Conservation (phyloP, 2,329 filamentous ascomycete genomes). For the Ceratocystis huliohia region DNA sequence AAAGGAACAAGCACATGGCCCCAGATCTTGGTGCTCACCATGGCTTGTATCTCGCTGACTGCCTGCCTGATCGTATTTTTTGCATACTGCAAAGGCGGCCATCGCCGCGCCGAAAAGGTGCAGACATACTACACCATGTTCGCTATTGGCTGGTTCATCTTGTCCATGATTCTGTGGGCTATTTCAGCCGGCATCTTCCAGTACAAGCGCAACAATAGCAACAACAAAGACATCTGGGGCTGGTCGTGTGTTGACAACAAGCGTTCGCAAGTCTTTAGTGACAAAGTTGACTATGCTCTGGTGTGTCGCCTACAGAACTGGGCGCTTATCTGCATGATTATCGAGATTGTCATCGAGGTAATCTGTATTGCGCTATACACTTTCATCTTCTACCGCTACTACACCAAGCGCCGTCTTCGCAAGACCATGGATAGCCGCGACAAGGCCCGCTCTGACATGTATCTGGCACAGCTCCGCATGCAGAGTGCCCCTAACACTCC, state of each 20-base stretch:
- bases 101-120: slow-evolving; percentile 79
- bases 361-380: slow-evolving; percentile 88
- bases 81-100: slow-evolving; percentile 79
- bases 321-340: slow-evolving; percentile 91
- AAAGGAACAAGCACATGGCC: slow-evolving; percentile 71
- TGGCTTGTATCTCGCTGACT: slow-evolving; percentile 67
- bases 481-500: slow-evolving; percentile 94
- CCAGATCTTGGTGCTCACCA: slow-evolving; percentile 67
- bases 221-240: slow-evolving; percentile 88
- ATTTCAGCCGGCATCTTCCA: slow-evolving; percentile 76
- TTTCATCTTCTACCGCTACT: slow-evolving; percentile 93
- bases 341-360: slow-evolving; percentile 85
- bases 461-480: slow-evolving; percentile 69
- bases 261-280: slow-evolving; percentile 59
- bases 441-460: slow-evolving; percentile 84
- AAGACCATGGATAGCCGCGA: slow-evolving; percentile 97
- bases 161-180: slow-evolving; percentile 86
- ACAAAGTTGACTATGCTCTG: slow-evolving; percentile 77
- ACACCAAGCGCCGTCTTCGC: slow-evolving; percentile 84
- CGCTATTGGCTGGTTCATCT: slow-evolving; percentile 82
- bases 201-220: slow-evolving; percentile 52
- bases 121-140: slow-evolving; percentile 93
- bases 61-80: slow-evolving; percentile 70
- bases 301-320: slow-evolving; percentile 92
- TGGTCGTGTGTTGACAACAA: slow-evolving; percentile 94